phyloP scores from a whole-genome alignment of 2,329 filamentous ascomycete genomes.

The Pseudofabraea citricarpa region DNA sequence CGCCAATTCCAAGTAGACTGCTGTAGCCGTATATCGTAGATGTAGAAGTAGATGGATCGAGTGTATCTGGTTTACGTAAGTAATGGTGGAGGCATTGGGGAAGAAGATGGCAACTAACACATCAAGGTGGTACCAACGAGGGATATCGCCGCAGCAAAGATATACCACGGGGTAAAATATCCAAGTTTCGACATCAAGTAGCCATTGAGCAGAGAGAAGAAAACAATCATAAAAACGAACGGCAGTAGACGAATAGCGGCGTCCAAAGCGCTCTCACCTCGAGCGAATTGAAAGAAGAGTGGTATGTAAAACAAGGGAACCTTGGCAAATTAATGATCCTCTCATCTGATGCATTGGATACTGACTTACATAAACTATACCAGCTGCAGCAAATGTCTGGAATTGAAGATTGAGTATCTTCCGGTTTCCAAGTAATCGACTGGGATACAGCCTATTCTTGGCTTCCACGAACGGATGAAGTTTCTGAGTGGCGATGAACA shows the following conservation, averaged over 20 bases:
- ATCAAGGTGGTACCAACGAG: background rate
- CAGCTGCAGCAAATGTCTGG: slow-evolving; percentile 31
- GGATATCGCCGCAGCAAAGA: slow-evolving; percentile 22
- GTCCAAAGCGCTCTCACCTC: slow-evolving; percentile 40
- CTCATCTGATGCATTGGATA: slow-evolving; percentile 29
- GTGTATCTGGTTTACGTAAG: background rate
- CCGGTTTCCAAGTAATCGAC: slow-evolving; percentile 24
- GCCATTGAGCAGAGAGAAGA: slow-evolving; percentile 32
- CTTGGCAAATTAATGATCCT: background rate
- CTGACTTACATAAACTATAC: slow-evolving; percentile 25
- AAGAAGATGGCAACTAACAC: background rate
- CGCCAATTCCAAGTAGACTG: background rate
- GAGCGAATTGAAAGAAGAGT: slow-evolving; percentile 43
- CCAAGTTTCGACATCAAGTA: slow-evolving; percentile 29
- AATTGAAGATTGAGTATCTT: slow-evolving; percentile 33
- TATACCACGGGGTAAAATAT: slow-evolving; percentile 37
- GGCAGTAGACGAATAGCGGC: slow-evolving; percentile 33
- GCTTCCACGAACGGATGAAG: slow-evolving; percentile 2
- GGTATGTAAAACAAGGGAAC: slow-evolving; percentile 24
- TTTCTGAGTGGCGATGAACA: slow-evolving; percentile 8
- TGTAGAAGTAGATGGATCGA: background rate
- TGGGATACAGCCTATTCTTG: slow-evolving; percentile 4
- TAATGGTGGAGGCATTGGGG: background rate
- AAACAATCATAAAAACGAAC: slow-evolving; percentile 32
- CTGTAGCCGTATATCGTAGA: background rate